Percentiles rank a stretch among this genome's conserved stretches.
phyloP scores from a whole-genome alignment of 2,329 filamentous ascomycete species.

The Xylariomycetidae sp. region DNA sequence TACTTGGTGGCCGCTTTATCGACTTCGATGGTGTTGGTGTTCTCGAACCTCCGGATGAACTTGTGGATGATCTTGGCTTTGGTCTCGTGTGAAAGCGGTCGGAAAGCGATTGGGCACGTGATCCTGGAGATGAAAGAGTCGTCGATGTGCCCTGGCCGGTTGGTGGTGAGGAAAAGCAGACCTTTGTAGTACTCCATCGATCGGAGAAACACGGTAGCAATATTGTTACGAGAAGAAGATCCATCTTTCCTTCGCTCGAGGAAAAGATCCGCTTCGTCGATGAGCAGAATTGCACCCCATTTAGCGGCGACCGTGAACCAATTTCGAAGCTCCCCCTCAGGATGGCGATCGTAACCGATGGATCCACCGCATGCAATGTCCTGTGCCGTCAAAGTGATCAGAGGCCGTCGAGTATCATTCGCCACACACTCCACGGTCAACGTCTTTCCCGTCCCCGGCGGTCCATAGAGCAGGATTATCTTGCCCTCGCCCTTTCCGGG shows the following conservation, averaged over 20 bases:
- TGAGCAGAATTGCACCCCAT: not conserved
- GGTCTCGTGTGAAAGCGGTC: not conserved
- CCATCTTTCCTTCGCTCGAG: not conserved
- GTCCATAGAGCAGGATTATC: slow-evolving; percentile 1
- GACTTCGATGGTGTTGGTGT: not conserved
- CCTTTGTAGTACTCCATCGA: slow-evolving; percentile 3
- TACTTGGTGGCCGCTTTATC: not conserved
- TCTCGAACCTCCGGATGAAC: slow-evolving; percentile 1
- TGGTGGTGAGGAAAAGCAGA: slow-evolving; percentile 3
- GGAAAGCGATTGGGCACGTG: not conserved
- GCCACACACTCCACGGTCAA: slow-evolving; percentile 2
- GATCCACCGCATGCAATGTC: too few species aligned
- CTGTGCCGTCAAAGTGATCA: not conserved
- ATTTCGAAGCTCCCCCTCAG: not conserved
- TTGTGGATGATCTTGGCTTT: not conserved
- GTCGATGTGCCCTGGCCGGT: slow-evolving; percentile 2
- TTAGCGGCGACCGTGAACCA: slow-evolving; percentile 1
- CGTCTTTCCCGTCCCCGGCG: slow-evolving; percentile 1
- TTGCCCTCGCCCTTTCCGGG: slow-evolving; percentile 1
- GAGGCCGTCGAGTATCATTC: not conserved
- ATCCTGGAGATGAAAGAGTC: slow-evolving; percentile 4
- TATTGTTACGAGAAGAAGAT: not conserved
- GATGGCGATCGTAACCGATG: not conserved
- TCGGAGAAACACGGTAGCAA: slow-evolving; percentile 1
- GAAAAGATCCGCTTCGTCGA: slow-evolving; percentile 2